Evolutionary conservation across 495 filamentous ascomycete species (phyloP), one percentile per base, ranked within the genome.

Genomic region (Aspergillus sparsus): DNA sequence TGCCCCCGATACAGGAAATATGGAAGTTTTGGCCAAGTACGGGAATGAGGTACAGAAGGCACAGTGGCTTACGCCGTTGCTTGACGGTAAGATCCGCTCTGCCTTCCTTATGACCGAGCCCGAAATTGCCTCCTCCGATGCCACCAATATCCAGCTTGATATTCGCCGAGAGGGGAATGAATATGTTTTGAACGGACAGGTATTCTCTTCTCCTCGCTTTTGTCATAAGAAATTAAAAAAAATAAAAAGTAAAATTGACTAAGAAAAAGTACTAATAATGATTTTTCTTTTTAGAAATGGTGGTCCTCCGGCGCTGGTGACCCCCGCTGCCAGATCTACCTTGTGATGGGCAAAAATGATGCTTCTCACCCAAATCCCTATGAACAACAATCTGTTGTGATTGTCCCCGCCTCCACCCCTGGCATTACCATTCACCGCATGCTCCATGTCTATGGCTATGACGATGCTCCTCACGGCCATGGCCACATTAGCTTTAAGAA

Each of bases 41-140:
- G 93, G 89, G 16, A 93, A 89, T 60, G 89, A 92, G 0, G 85
- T 80, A n/a, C 92, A 96, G 77, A 96, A 97, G 83, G 82, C 82
- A 65, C 70, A 89, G 69, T 97, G 92, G 92, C 80, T 97, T 59
- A 81, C 80, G 61, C 92, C 92, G 1, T 74, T 96, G 69, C 80
- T 97, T 77, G 86, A 93, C 8, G 92, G 92, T 49, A 77, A 90
- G 69, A 96, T 96, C 60, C 84, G 92, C 59, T 92, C 89, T 12
- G 92, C 91, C 3, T 97, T 96, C 75, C 80, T 96, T 44, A 97
- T 96, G 92, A 97, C 92, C 0, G 92, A 97, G 77, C 90, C 91
- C 6, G 86, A 89, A 62, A 80, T 91, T 21, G 92, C 92, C 13
- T 92, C 88, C 1, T 91, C 88, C 27, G 92, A 97, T 76, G 92